These are phyloP conservation scores for Balansia obtecta DNA, from an alignment of 2,329 filamentous ascomycete species.

Conservation along the genomic window DNA sequence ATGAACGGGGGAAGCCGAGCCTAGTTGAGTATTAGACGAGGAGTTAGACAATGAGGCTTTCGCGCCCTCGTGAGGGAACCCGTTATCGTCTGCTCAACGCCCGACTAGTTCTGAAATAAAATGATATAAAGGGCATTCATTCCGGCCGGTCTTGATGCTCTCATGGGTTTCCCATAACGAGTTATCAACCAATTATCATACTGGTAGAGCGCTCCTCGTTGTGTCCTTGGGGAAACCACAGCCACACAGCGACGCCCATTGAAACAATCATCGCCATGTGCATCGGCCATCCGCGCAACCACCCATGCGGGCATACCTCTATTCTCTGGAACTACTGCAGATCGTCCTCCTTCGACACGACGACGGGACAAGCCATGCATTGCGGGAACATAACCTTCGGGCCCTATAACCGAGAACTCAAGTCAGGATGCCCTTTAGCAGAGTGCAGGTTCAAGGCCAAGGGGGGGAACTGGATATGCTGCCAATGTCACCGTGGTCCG, in stretches of 20 bases:
- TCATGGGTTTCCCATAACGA: background rate
- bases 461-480: constrained; percentile 41
- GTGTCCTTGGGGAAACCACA: background rate
- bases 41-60: background rate
- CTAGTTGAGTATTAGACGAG: background rate
- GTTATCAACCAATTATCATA: background rate
- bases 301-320: constrained; percentile 9
- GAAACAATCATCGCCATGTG: constrained; percentile 4
- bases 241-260: background rate
- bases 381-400: constrained; percentile 37
- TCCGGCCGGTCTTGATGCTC: background rate
- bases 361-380: constrained; percentile 36
- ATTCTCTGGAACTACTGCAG: constrained; percentile 15
- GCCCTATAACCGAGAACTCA: constrained; percentile 27
- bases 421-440: constrained; percentile 32
- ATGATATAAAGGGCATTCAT: background rate
- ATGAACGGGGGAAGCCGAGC: background rate
- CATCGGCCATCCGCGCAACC: constrained; percentile 3
- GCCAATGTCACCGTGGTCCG: constrained; percentile 36
- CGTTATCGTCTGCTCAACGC: background rate
- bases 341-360: constrained; percentile 29
- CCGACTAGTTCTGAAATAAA: background rate
- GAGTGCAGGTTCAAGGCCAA: constrained; percentile 39
- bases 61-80: background rate
- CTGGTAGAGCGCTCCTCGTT: background rate